Evolutionary conservation across 1,284 basidiomycete genomes (phyloP), one percentile per base, ranked within the genome.

Genomic region (Leccinum subfulvum): DNA sequence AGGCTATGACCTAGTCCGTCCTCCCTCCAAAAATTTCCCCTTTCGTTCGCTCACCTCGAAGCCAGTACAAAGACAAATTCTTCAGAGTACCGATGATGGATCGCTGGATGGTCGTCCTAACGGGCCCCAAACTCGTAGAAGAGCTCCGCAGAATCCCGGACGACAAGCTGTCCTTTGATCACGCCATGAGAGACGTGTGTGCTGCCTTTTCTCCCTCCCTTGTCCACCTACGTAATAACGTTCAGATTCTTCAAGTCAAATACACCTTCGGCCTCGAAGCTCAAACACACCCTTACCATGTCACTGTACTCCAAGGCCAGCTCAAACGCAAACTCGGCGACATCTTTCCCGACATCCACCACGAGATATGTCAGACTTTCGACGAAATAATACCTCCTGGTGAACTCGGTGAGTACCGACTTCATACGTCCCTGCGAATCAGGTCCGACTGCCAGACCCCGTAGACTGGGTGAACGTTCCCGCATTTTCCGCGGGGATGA

Each of bases 71-170:
- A 61, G 70, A 71, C 57, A 67, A 63, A 33, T 69, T 75, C 30
- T 79, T 78, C 68, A 78, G 75, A 67, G 67, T 81, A 16, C 73
- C 81, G 0, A 71, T 76, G 65, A 65, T 75, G 49, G 74, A 76
- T 57, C 68, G 70, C 61, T 80, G 77, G 78, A 60, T 75, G 14
- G 72, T 77, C 44, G 69, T 79, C 16, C 61, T 77, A 33, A 74
- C 73, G 21, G 76, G 76, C 8, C 69, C 69, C 2, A 60, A 69
- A 33, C 67, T 75, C 49, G 65, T 79, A 4, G 77, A 79, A 8
- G 80, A 81, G 58, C 60, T 81, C 28, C 75, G 76, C 51, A 73
- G 68, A 60, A 72, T 77, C 35, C 70, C 75, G 14, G 77, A 81
- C 44, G 69, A 77, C 23, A 71, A 72, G 16, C 66, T 80, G 1